Evolutionary conservation across 208 protist genomes (phyloP), one percentile per base, ranked within the genome.

Genomic region (Angomonas deanei): DNA sequence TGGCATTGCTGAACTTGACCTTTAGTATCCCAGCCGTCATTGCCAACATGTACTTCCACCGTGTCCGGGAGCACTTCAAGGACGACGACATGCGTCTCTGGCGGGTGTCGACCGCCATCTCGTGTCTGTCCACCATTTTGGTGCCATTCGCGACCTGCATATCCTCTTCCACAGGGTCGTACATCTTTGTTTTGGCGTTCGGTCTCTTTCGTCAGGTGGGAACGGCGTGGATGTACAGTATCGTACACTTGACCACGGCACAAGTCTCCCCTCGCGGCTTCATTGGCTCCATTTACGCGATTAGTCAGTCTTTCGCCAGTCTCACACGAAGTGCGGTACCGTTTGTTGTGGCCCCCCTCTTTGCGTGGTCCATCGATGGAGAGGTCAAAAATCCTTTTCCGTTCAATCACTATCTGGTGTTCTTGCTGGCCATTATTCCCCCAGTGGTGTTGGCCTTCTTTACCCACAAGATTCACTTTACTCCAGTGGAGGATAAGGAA

Each of bases 241-340:
- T 56, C 13, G 17, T 56, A 3, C 50, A 56, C 50, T 42, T 94
- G 10, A 19, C 88, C 3, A 80, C 81, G 0, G 84, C 88, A 4
- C 68, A 78, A 39, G 75, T 78, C 4, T 80, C 88, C 21, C 84
- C 88, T 15, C 63, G 33, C 0, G 80, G 78, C 3, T 68, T 69
- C 36, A 71, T 92, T 0, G 80, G 80, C 2, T 71, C 78, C 33
- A 91, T 92, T 78, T 92, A 91, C 58, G 88, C 81, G 34, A 80
- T 94, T 46, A 70, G 78, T 48, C 88, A 94, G 47, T 78, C 82
- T 3, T 82, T 76, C 21, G 75, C 72, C n/a, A 80, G 82, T 31
- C 49, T 85, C 34, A 77, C 89, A 58, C 84, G 88, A 6, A 79
- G 73, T 32, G 42, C 76, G 19, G 70, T 83, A 17, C 88, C 88